Evolutionary conservation across 257 asterid species (phyloP).

Genomic region (Craterostigma plantagineum): DNA sequence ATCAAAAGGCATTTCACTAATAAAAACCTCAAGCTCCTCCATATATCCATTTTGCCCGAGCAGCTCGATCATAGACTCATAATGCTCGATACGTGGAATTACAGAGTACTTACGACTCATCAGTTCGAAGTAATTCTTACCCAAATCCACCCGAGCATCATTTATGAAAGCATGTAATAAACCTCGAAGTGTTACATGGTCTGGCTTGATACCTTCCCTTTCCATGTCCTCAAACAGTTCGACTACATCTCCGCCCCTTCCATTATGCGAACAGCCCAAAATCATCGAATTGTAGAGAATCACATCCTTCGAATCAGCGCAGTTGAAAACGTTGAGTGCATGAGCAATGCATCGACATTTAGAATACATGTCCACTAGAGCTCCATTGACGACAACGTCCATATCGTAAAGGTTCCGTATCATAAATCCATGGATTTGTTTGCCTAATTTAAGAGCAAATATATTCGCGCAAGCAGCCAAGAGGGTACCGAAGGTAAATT

Average conservation of each 20-base stretch:
- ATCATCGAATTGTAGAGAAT: constrained; percentile 53
- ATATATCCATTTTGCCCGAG: constrained; percentile 33
- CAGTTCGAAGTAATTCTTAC: constrained; percentile 25
- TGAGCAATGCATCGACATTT: constrained; percentile 42
- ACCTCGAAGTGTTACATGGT: constrained; percentile 33
- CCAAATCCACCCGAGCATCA: constrained; percentile 42
- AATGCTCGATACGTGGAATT: constrained; percentile 53
- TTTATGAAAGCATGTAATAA: constrained; percentile 31
- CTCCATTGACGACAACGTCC: constrained; percentile 44
- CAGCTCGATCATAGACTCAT: constrained; percentile 53
- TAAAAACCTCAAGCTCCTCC: constrained; percentile 45
- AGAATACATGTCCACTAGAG: constrained; percentile 71
- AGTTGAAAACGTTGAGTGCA: constrained; percentile 28
- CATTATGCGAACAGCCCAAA: constrained; percentile 42
- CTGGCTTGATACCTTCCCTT: constrained; percentile 41
- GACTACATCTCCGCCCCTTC: constrained; percentile 21
- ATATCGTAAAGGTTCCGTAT: constrained; percentile 41
- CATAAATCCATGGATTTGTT: constrained; percentile 61
- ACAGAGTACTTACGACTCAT: constrained; percentile 30
- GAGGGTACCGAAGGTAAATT: constrained; percentile 52
- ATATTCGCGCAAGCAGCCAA: constrained; percentile 69
- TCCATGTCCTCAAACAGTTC: constrained; percentile 35
- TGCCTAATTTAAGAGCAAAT: constrained; percentile 38
- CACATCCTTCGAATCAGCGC: constrained; percentile 28
- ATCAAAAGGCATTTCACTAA: constrained; percentile 31